phyloP scores from a whole-genome alignment of 768 basidiomycete species.

The Suillus sp. region DNA sequence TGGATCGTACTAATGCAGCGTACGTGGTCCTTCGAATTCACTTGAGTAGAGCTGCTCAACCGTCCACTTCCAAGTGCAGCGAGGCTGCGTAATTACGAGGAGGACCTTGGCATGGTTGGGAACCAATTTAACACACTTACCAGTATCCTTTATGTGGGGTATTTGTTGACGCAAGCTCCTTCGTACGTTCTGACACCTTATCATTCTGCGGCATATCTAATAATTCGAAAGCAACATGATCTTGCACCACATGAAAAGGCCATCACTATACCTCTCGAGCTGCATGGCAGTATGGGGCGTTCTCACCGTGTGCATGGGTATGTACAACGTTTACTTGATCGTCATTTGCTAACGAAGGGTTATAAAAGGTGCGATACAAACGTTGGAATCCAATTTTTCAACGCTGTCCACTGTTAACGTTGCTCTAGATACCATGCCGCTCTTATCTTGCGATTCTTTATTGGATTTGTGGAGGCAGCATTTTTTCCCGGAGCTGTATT shows the following conservation, averaged over 20 bases:
- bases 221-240: constrained; percentile 61
- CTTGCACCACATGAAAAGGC: constrained; percentile 61
- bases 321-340: constrained; percentile 10
- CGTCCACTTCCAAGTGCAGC: constrained; percentile 52
- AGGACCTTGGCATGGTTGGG: constrained; percentile 61
- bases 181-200: constrained; percentile 45
- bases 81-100: constrained; percentile 66
- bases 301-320: constrained; percentile 57
- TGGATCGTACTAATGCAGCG: constrained; percentile 71
- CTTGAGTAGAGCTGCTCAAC: background rate
- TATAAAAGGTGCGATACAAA: constrained; percentile 38
- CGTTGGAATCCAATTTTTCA: constrained; percentile 2
- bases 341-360: constrained; percentile 1
- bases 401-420: background rate
- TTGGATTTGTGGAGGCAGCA: constrained; percentile 71
- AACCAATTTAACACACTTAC: constrained; percentile 67
- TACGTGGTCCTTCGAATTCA: constrained; percentile 30
- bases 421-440: constrained; percentile 54
- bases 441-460: constrained; percentile 69
- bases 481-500: constrained; percentile 72
- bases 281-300: constrained; percentile 75
- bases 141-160: constrained; percentile 68
- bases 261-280: constrained; percentile 62
- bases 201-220: background rate
- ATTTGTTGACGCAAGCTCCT: constrained; percentile 74